Conservation (phyloP, 2,329 filamentous ascomycete genomes). For the Zymoseptoria ardabiliae region DNA sequence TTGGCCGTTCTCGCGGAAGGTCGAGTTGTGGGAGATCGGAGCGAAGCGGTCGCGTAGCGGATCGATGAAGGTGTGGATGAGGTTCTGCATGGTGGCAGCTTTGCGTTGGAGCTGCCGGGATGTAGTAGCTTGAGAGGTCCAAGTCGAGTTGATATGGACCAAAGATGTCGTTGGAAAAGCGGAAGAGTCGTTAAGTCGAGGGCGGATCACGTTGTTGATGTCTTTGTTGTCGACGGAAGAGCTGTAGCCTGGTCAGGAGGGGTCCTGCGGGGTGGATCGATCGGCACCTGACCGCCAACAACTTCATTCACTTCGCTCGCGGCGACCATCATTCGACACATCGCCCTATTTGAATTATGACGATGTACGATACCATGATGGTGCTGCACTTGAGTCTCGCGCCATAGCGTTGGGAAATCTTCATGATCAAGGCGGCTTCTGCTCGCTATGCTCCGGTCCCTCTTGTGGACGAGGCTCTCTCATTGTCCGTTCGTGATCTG, state of each 20-base stretch:
- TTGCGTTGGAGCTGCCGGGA: neutral
- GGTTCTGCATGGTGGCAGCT: conserved; percentile 63
- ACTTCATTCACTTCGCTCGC: neutral
- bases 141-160: neutral
- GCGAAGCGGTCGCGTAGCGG: conserved; percentile 87
- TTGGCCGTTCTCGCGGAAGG: conserved; percentile 86
- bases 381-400: neutral
- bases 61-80: conserved; percentile 80
- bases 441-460: neutral
- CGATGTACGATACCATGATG: neutral
- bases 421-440: neutral
- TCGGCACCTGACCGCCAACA: neutral
- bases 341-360: neutral
- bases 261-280: neutral
- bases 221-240: neutral
- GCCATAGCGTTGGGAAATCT: neutral
- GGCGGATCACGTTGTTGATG: neutral
- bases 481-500: neutral
- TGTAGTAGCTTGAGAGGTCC: neutral
- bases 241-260: neutral
- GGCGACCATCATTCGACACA: neutral
- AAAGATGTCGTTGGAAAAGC: neutral
- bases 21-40: conserved; percentile 81
- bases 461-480: neutral
- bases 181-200: neutral